Base-by-base conservation (phyloP, 2,329 filamentous ascomycete genomes). In the Aspergillus tubingensis region DNA sequence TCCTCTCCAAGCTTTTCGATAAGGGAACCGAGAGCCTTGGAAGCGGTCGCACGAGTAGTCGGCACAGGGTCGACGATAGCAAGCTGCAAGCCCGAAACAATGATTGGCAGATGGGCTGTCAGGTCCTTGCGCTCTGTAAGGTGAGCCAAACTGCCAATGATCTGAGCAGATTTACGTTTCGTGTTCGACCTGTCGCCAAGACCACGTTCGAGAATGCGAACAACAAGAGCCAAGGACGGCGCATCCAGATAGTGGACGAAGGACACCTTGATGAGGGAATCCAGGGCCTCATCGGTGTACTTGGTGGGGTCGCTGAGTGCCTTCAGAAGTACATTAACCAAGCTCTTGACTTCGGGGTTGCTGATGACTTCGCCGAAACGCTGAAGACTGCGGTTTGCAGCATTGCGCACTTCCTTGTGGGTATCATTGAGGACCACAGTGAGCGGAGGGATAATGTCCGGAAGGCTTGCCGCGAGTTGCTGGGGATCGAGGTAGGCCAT, bases 161-260 rank as follows among this genome's bases (percentile, higher is more conserved):
- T 96, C 73, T 99, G 95, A 1, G 95, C 89, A 56, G 96, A 91
- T 79, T 99, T 99, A 68, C 93, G 87, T 80, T 99, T 99, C 8
- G 95, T 99, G 64, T 90, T 91, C 59, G 96, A 99, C 52, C 96
- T 86, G 73, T 97, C 95, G 58, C 88, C 88, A 43, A 99, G 81
- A 61, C 95, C 95, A 74, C 96, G 91, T 77, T 99, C 93, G 38
- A 99, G 82, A 68, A 99, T 98, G 64, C 95, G 91, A 50, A 95
- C 96, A 65, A 99, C 92, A 56, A 99, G 85, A 19, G 95, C 95
- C 69, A 99, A 83, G 2, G 96, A 99, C 5, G 95, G 95, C 0
- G 96, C 91, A 76, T 99, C 95, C n/a, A 99, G 85, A 73, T 98
- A 99, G 78, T 99, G 95, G 13, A 97, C 88, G 74, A 99, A 99